phyloP scores from a whole-genome alignment of 208 protist genomes.

The Entamoeba nuttalli region DNA sequence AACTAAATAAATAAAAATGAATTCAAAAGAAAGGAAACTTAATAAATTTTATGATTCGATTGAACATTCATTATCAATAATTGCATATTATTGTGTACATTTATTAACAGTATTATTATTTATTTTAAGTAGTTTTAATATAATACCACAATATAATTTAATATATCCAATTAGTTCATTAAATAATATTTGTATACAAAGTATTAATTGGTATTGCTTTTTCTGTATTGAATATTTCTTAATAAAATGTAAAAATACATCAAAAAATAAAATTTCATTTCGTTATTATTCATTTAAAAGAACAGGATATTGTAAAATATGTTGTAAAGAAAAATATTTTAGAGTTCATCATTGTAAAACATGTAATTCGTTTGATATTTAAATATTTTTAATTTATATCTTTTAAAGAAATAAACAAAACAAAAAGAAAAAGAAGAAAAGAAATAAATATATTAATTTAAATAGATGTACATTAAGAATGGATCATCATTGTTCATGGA shows the following conservation, averaged over 20 bases:
- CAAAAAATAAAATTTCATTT: not conserved
- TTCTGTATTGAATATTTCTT: not conserved
- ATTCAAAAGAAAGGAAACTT: no score
- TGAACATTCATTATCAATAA: not conserved
- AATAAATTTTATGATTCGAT: not conserved
- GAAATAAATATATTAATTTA: not conserved
- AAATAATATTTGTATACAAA: not conserved
- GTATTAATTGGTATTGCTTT: not conserved
- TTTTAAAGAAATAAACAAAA: not conserved
- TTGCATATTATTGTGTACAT: not conserved
- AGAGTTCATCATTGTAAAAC: not conserved
- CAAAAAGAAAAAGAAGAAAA: not conserved
- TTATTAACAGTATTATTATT: not conserved
- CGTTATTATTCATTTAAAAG: not conserved
- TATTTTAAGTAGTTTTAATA: not conserved
- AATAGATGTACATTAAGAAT: conserved; percentile 39
- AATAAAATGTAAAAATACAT: not conserved
- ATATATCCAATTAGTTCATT: not conserved
- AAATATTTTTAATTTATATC: not conserved
- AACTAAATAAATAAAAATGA: no score
- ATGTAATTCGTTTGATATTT: not conserved
- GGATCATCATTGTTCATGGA: conserved; percentile 49
- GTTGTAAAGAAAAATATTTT: not conserved
- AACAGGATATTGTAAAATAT: not conserved
- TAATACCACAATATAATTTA: not conserved